Evolutionary conservation across 495 filamentous ascomycete genomes (phyloP), one percentile per base, ranked within the genome.

Genomic region (Apiosordaria backusii): DNA sequence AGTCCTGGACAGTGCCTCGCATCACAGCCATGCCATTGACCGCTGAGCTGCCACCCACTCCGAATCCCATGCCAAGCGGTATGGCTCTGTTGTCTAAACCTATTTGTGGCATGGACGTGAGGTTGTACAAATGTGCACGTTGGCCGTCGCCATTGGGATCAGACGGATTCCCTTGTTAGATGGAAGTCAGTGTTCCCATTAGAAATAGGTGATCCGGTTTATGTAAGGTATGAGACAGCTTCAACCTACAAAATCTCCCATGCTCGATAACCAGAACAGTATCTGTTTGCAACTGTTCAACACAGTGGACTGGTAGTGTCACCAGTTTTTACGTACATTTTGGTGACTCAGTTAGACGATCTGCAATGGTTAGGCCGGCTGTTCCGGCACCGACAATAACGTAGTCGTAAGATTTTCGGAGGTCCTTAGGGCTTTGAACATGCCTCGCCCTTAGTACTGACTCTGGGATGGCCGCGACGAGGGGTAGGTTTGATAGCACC

Each of bases 11-110:
- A 1, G 77, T 74, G 7, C 78, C 80, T 18, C 80, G 74, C 15
- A 79, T 67, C 4, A 78, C 76, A 67, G 78, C 74, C 77, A 82
- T 80, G 16, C 75, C 79, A 29, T 84, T 84, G 52, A 82, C 72
- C n/a, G 75, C 78, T 0, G 82, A 83, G 64, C 79, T 80, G 4
- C 82, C 81, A 4, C 82, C 82, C 0, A 83, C 71, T 15, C 81
- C 29, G 19, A 71, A 73, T 16, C 80, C 81, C 27, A 67, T 70
- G 0, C 72, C 22, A 15, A 80, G 78, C 0, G 65, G 57, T 21
- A 75, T 67, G 4, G 60, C 71, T 18, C 79, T 71, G 67, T 78
- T 77, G 40, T 72, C 69, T 7, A 83, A 60, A 15, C 72, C 72
- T 4, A 61, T 40, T 60, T 81, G 77, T 1, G 77, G 78, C 1